Percentiles rank a stretch among this genome's conserved stretches.
Evolutionary conservation across 805 yeast genomes (phyloP).

Genomic region (Wickerhamiella dianesei): DNA sequence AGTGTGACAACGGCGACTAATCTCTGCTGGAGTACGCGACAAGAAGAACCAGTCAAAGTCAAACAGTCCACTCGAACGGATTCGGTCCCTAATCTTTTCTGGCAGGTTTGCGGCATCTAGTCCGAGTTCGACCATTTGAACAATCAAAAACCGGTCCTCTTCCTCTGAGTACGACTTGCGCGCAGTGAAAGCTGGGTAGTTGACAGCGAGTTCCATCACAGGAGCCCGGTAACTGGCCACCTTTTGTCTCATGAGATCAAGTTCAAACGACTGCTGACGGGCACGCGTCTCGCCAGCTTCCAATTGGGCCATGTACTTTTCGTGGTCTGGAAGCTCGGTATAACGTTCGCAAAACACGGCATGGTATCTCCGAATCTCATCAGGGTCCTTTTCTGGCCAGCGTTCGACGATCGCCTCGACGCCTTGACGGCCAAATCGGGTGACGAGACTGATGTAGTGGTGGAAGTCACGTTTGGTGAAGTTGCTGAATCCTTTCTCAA

Average conservation of each 20-base stretch:
- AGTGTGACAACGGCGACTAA: constrained; percentile 72
- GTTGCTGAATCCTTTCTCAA: constrained; percentile 54
- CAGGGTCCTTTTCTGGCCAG: constrained; percentile 47
- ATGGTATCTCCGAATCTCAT: constrained; percentile 68
- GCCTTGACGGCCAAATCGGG: constrained; percentile 62
- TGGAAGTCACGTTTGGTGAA: constrained; percentile 85
- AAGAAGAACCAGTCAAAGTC: constrained; percentile 78
- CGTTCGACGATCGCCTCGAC: constrained; percentile 53
- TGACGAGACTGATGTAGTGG: constrained; percentile 57
- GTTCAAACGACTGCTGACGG: constrained; percentile 50
- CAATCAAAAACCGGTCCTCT: constrained; percentile 75
- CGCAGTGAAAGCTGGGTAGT: constrained; percentile 60
- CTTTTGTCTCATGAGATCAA: constrained; percentile 65
- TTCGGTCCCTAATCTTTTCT: constrained; percentile 60
- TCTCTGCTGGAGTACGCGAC: constrained; percentile 62
- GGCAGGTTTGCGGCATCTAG: constrained; percentile 61
- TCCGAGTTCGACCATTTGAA: constrained; percentile 67
- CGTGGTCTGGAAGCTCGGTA: constrained; percentile 78
- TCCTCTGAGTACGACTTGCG: constrained; percentile 65
- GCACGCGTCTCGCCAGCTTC: constrained; percentile 80
- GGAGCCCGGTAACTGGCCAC: constrained; percentile 59
- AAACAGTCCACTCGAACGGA: constrained; percentile 58
- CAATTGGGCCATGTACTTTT: constrained; percentile 62
- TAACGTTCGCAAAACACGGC: constrained; percentile 66
- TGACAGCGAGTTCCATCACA: constrained; percentile 54